Evolutionary conservation across 495 filamentous ascomycete genomes (phyloP), one percentile per base, ranked within the genome.

Genomic region (Penicillium dipodomyicola): DNA sequence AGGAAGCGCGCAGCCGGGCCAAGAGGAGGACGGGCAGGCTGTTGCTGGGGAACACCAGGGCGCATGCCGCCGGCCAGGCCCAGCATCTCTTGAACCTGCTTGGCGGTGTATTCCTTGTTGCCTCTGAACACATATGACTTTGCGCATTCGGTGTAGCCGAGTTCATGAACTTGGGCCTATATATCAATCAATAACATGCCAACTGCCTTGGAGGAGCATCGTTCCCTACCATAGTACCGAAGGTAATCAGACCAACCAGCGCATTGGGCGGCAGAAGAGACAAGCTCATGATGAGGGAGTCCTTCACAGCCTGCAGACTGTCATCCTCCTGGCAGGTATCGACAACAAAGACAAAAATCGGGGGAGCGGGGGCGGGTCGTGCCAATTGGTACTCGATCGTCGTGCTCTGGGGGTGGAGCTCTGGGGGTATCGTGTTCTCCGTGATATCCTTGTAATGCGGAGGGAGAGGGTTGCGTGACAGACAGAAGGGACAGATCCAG

Each of bases 51-150:
- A 41, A 91, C 84, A 52, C 86, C 88, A 2, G 91, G 92, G 54
- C 95, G 84, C 46, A 90, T 58, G 35, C 84, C 85, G 15, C 86
- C 76, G 15, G 82, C 76, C 27, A 85, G 81, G 20, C 92, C 95
- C 20, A 99, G 85, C 95, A 99, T 99, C 68, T 99, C 95, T 70
- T 97, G 94, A 14, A 99, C 92, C 68, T 97, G 91, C 72, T 97
- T 97, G 50, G 92, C 88, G 22, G 84, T 80, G 72, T 99, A 99
- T 63, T 99, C 95, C 77, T 97, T 99, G 80, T 85, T 96, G 44
- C 95, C 95, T 25, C 95, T 84, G 80, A 99, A 99, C 19, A 99
- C 95, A 66, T 97, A 99, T n/a, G 95, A 96, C 75, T 99, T 99
- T 57, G 94, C 90, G 67, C 95, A 97, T 70, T 97, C 94, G 33